A percentile compares a stretch with the other conserved stretches of the same genome.
phyloP scores from a whole-genome alignment of 257 asterid genomes.

The Anisodus tanguticus region DNA sequence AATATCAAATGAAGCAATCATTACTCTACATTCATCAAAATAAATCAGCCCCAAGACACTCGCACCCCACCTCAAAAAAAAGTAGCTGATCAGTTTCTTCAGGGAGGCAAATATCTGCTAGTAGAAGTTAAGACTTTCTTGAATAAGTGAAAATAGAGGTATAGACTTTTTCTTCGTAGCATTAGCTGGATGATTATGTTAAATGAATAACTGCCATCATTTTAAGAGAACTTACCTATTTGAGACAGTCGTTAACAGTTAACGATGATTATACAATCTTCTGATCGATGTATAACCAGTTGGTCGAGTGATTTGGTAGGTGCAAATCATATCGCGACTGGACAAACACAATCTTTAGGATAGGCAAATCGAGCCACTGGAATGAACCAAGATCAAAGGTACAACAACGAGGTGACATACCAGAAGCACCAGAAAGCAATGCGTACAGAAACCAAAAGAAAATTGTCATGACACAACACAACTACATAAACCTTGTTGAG shows the following conservation, averaged over 20 bases:
- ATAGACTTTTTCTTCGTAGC: too few species aligned
- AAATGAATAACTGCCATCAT: neutral
- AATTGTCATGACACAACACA: neutral
- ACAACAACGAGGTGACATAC: too few species aligned
- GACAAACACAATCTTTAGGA: neutral
- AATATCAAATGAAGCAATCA: neutral
- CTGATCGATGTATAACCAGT: too few species aligned
- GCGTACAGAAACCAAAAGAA: neutral
- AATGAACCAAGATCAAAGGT: too few species aligned
- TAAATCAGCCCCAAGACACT: conserved; percentile 27
- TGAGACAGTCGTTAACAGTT: too few species aligned
- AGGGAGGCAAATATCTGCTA: conserved; percentile 89
- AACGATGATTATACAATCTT: too few species aligned
- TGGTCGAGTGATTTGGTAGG: too few species aligned
- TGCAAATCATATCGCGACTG: neutral
- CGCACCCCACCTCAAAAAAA: conserved; percentile 33
- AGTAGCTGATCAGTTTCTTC: conserved; percentile 61
- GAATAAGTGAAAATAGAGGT: too few species aligned
- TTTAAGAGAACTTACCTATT: neutral
- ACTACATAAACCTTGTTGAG: too few species aligned
- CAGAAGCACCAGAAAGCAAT: too few species aligned
- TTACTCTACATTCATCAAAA: neutral
- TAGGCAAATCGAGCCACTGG: neutral
- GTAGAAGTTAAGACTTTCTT: conserved; percentile 30
- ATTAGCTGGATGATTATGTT: neutral